Evolutionary conservation across 2,329 filamentous ascomycete genomes (phyloP).

Genomic region (Fusarium nodosum): DNA sequence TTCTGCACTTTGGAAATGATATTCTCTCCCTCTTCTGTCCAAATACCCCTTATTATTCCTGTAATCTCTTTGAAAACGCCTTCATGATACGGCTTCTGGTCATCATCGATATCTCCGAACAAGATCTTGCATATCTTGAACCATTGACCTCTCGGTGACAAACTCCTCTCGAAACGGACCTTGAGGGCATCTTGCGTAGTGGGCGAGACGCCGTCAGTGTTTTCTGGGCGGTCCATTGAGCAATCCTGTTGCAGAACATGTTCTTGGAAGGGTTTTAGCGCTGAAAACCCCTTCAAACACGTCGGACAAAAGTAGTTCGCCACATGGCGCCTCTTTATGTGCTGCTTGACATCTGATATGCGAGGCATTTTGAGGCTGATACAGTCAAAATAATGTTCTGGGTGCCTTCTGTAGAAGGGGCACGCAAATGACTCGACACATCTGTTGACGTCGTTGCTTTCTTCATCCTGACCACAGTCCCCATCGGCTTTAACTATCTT

Average conservation of each 20-base stretch:
- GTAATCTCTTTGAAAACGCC: constrained; percentile 13
- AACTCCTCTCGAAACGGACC: background rate
- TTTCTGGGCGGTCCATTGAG: background rate
- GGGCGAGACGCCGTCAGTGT: background rate
- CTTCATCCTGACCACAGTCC: background rate
- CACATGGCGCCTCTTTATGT: constrained; percentile 3
- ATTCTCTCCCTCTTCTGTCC: background rate
- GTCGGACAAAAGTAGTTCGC: background rate
- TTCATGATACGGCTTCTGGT: background rate
- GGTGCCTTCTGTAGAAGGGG: constrained; percentile 11
- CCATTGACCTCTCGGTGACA: constrained; percentile 1
- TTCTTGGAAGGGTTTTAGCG: background rate
- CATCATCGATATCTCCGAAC: background rate
- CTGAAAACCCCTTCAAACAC: background rate
- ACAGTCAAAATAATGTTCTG: constrained; percentile 5
- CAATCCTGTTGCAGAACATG: background rate
- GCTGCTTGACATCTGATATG: constrained; percentile 13
- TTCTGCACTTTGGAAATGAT: background rate
- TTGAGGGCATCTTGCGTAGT: background rate
- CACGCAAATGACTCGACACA: constrained; percentile 9
- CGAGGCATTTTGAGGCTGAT: constrained; percentile 4
- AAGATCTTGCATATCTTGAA: background rate
- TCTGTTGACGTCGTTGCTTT: background rate
- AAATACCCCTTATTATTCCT: constrained; percentile 5
- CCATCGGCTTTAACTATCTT: background rate